Evolutionary conservation across 2,329 filamentous ascomycete genomes (phyloP).

Genomic region (Tolypocladium tropicale): DNA sequence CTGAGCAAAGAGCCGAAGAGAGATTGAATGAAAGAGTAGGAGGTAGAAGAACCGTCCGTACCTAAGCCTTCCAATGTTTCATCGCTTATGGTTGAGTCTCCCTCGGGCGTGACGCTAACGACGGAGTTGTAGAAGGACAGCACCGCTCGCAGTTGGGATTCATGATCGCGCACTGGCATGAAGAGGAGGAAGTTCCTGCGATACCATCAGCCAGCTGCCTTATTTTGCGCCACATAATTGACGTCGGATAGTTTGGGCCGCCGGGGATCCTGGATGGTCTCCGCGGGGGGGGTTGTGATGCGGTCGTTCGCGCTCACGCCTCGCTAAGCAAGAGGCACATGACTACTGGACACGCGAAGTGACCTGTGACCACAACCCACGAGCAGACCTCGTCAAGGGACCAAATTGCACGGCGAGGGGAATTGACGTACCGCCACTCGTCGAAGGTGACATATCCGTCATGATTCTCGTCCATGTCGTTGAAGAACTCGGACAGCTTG

Average conservation of each 20-base stretch:
- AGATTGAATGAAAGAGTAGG: conserved; percentile 51
- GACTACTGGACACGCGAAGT: conserved; percentile 6
- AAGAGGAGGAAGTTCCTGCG: conserved; percentile 85
- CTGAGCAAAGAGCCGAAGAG: conserved; percentile 68
- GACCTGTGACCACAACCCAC: conserved; percentile 3
- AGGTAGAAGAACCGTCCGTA: conserved; percentile 52
- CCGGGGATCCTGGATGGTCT: background rate
- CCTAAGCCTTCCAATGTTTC: conserved; percentile 88
- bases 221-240: background rate
- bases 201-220: conserved; percentile 7
- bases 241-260: background rate
- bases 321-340: conserved; percentile 9
- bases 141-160: conserved; percentile 67
- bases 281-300: background rate
- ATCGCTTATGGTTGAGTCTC: conserved; percentile 86
- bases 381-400: background rate
- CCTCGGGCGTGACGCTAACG: conserved; percentile 83
- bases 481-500: conserved; percentile 77
- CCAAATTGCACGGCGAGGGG: background rate
- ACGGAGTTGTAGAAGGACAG: conserved; percentile 87
- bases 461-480: conserved; percentile 78
- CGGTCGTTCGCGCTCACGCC: background rate
- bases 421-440: conserved; percentile 78
- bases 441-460: conserved; percentile 84
- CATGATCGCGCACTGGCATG: conserved; percentile 54